Evolutionary conservation across 306 rosid genomes (phyloP).

Genomic region (Glycyrrhiza uralensis): DNA sequence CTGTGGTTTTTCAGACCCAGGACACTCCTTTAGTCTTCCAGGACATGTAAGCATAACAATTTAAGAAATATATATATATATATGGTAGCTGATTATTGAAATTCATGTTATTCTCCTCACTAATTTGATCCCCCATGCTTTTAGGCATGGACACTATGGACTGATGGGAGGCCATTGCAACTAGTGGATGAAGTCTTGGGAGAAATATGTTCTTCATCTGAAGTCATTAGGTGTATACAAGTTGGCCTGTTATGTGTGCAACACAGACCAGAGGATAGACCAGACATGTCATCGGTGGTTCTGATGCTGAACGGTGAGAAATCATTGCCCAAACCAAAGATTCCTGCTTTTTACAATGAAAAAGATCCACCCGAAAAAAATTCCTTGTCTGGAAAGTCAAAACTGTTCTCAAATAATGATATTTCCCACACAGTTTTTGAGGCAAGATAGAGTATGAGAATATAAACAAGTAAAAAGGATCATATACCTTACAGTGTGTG

Average conservation of each 20-base stretch:
- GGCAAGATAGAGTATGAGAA: slow-evolving; percentile 16
- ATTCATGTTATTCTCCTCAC: neutral
- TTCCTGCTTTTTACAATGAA: slow-evolving; percentile 15
- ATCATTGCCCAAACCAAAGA: neutral
- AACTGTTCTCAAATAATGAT: slow-evolving; percentile 8
- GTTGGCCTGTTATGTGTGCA: slow-evolving; percentile 29
- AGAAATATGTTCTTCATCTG: neutral
- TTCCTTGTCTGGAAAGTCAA: neutral
- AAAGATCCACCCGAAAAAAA: neutral
- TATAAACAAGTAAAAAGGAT: neutral
- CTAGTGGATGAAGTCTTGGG: slow-evolving; percentile 10
- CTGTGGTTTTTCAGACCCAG: slow-evolving; percentile 29
- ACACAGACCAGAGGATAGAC: slow-evolving; percentile 29
- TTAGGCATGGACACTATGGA: slow-evolving; percentile 34
- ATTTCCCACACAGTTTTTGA: slow-evolving; percentile 1
- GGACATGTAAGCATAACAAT: slow-evolving; percentile 43
- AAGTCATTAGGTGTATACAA: slow-evolving; percentile 7
- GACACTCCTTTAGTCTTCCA: slow-evolving; percentile 28
- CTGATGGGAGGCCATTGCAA: slow-evolving; percentile 11
- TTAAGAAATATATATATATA: too few species aligned
- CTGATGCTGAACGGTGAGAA: slow-evolving; percentile 31
- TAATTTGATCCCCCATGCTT: neutral
- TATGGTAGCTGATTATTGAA: neutral
- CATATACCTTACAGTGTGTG: too few species aligned
- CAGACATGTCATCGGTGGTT: slow-evolving; percentile 24